phyloP scores from a whole-genome alignment of 139 green algal species.

The Coelastrella sp. region DNA sequence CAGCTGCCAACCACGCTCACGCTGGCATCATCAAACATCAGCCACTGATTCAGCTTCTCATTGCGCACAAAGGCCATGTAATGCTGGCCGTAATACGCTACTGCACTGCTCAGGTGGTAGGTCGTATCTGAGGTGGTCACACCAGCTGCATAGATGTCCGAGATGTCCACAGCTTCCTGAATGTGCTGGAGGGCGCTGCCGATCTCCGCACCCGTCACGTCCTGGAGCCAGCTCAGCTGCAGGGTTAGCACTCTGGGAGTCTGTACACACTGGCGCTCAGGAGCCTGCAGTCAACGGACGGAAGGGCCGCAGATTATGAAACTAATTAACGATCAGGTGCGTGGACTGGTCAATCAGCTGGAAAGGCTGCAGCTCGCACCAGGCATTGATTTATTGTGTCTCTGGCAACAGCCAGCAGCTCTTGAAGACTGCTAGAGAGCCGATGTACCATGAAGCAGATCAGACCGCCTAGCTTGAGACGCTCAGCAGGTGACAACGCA shows the following conservation, averaged over 20 bases:
- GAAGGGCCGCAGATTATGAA: not conserved
- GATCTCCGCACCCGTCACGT: slow-evolving; percentile 61
- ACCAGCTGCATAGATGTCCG: not conserved
- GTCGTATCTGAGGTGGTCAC: slow-evolving; percentile 6
- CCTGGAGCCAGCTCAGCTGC: slow-evolving; percentile 74
- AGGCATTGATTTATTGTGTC: not conserved
- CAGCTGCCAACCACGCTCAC: slow-evolving; percentile 63
- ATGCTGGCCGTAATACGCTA: slow-evolving; percentile 92
- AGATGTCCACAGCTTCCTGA: slow-evolving; percentile 34
- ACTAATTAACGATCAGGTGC: not conserved
- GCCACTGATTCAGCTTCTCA: slow-evolving; percentile 66
- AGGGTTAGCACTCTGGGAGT: slow-evolving; percentile 68
- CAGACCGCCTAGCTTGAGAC: too few relatives aligned
- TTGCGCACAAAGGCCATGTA: slow-evolving; percentile 88
- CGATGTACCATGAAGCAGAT: too few relatives aligned
- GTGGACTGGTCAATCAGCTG: too few relatives aligned
- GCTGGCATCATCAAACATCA: slow-evolving; percentile 83
- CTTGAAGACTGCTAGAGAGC: too few relatives aligned
- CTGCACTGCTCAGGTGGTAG: slow-evolving; percentile 79
- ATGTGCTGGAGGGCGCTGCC: slow-evolving; percentile 38
- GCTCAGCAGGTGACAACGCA: too few relatives aligned
- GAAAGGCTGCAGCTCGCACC: too few relatives aligned
- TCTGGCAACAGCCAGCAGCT: too few relatives aligned
- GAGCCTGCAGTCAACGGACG: slow-evolving; percentile 3
- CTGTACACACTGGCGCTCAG: slow-evolving; percentile 41